Base-by-base conservation (phyloP, 148 eudicot species). In the Amaranthus hypochondriacus region DNA sequence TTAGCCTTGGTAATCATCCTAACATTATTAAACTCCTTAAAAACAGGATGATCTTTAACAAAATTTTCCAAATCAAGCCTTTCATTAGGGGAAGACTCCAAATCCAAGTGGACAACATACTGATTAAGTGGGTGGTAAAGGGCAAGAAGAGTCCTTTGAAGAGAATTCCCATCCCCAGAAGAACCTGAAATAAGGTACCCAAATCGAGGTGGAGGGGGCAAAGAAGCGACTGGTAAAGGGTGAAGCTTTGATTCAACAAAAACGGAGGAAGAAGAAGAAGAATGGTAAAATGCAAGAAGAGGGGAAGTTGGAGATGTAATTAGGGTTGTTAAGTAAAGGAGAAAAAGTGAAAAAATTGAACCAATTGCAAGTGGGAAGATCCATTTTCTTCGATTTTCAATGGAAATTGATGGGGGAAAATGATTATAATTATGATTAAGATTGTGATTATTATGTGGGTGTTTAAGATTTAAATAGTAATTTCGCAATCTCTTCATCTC, bases 171-270 rank as follows among this genome's bases (percentile, higher is more conserved):
- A 66, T 93, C 98, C 3, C 92, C 90, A 15, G 86, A 77, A 3
- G 98, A 89, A 18, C 94, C 98, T 46, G 98, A 93, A 5, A 93
- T 73, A 62, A 93, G 84, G 83, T 93, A 93, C 39, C 94, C 98
- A n/a, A 93, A 75, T 0, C 92, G 89, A 1, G 98, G 98, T 4
- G 85, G 90, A 0, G 92, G 90, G 2, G 90, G 86, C 5, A 73
- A 15, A 28, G 77, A 5, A 18, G 89, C 72, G 46, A 78, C 18
- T 3, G 88, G 81, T 2, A 90, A 11, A 0, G 96, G 89, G 8
- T 47, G 86, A 70, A 93, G 96, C 83, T 85, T 87, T 0, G 93
- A 84, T 73, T 93, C 98, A 11, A 93, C 88, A 48, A 86, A 93
- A 9, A 81, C 71, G 43, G 92, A 78, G 53, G 90, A 44, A 13